phyloP scores from a whole-genome alignment of 129 eudicot species.

The Daucus carota region DNA sequence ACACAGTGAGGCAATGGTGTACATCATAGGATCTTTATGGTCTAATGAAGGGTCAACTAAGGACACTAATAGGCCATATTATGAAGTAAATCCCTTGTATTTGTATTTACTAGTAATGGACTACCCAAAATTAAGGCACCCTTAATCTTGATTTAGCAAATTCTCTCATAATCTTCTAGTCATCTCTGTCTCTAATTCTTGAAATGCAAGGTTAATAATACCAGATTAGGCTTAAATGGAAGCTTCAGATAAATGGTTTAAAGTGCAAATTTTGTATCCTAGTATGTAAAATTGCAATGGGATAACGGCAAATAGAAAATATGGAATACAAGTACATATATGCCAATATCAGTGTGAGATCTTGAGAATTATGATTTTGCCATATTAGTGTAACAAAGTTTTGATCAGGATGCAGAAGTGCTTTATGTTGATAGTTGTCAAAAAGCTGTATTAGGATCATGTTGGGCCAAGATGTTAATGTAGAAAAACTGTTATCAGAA shows the following conservation, averaged over 20 bases:
- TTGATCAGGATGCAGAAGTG: background rate
- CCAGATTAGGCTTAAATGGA: slow-evolving; percentile 2
- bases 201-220: background rate
- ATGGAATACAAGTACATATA: background rate
- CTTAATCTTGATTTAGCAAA: slow-evolving; percentile 19
- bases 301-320: background rate
- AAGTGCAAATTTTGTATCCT: slow-evolving; percentile 1
- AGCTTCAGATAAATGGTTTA: background rate
- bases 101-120: slow-evolving; percentile 20
- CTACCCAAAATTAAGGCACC: slow-evolving; percentile 32
- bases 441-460: background rate
- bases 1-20: slow-evolving; percentile 9
- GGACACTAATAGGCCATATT: slow-evolving; percentile 9
- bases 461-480: background rate
- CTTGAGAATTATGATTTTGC: background rate
- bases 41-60: slow-evolving; percentile 5
- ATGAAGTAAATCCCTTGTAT: slow-evolving; percentile 21
- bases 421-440: background rate
- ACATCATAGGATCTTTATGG: background rate
- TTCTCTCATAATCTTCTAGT: background rate
- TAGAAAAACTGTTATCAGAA: too few species aligned
- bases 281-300: background rate
- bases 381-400: background rate
- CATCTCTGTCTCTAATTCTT: background rate
- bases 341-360: background rate